phyloP scores from a whole-genome alignment of 2,329 filamentous ascomycete species.

The Botrytis elliptica region DNA sequence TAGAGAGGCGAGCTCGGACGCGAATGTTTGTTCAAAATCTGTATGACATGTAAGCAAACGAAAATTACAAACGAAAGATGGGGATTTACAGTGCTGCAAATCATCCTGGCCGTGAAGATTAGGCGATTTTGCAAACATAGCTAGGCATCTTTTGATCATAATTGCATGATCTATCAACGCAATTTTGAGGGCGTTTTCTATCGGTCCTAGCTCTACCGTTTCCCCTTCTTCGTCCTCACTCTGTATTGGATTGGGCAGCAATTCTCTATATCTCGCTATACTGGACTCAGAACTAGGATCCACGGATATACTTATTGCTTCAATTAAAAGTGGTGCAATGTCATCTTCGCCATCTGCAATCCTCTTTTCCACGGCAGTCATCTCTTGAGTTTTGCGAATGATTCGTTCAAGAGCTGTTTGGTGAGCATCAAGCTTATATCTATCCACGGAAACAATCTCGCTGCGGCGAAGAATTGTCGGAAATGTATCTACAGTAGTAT shows the following conservation, averaged over 20 bases:
- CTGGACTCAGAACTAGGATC: conserved; percentile 73
- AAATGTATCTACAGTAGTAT: conserved; percentile 80
- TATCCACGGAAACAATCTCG: conserved; percentile 71
- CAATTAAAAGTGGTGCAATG: conserved; percentile 65
- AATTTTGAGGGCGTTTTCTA: conserved; percentile 79
- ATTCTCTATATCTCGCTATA: conserved; percentile 71
- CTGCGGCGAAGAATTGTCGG: conserved; percentile 87
- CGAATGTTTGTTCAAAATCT: conserved; percentile 64
- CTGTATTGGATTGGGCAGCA: conserved; percentile 56
- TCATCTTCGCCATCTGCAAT: conserved; percentile 71
- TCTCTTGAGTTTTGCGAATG: conserved; percentile 84
- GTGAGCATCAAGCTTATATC: conserved; percentile 63
- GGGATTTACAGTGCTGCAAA: conserved; percentile 59
- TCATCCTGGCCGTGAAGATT: conserved; percentile 60
- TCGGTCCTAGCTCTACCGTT: conserved; percentile 51
- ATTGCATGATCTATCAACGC: conserved; percentile 87
- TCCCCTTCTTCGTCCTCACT: conserved; percentile 46
- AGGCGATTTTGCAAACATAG: conserved; percentile 59
- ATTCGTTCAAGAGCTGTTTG: conserved; percentile 91
- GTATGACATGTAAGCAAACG: conserved; percentile 26
- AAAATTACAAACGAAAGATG: background rate
- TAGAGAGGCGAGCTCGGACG: conserved; percentile 64
- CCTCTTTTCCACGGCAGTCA: conserved; percentile 72
- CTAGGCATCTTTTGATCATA: conserved; percentile 78
- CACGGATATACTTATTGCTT: conserved; percentile 74